phyloP scores from a whole-genome alignment of 2,329 filamentous ascomycete species.

The Monosporascus sp. region DNA sequence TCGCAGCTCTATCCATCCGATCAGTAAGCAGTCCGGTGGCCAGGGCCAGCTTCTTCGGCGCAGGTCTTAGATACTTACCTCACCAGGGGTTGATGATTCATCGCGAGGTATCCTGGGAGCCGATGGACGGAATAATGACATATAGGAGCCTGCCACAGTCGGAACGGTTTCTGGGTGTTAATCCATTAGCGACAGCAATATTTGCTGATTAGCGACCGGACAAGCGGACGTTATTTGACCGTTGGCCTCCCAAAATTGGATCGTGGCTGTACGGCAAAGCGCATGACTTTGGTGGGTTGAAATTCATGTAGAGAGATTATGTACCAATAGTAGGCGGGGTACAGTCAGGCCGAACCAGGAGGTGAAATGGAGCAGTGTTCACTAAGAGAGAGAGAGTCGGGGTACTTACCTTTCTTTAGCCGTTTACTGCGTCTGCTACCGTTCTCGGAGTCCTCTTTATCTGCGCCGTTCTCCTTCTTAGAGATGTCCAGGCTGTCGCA shows the following conservation, averaged over 20 bases:
- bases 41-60: not conserved
- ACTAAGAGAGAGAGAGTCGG: not conserved
- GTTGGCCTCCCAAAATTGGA: conserved; percentile 4
- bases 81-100: conserved; percentile 38
- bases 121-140: conserved; percentile 85
- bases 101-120: conserved; percentile 60
- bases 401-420: conserved; percentile 70
- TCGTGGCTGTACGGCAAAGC: conserved; percentile 7
- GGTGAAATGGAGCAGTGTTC: not conserved
- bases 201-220: conserved; percentile 19
- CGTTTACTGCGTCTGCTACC: conserved; percentile 84
- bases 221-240: conserved; percentile 1
- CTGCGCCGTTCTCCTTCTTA: conserved; percentile 41
- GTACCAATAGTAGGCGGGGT: not conserved
- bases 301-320: conserved; percentile 5
- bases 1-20: conserved; percentile 64
- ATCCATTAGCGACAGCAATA: conserved; percentile 27
- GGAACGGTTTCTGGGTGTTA: conserved; percentile 55
- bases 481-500: conserved; percentile 45
- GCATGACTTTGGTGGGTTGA: conserved; percentile 11
- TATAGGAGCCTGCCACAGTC: conserved; percentile 91
- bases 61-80: conserved; percentile 26
- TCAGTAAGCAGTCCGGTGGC: conserved; percentile 2
- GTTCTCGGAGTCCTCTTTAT: conserved; percentile 56
- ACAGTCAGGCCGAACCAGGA: not conserved